A percentile compares a stretch with the other conserved stretches of the same genome.
Evolutionary conservation across 2,329 filamentous ascomycete species (phyloP).

Genomic region (Diaporthe destruens): DNA sequence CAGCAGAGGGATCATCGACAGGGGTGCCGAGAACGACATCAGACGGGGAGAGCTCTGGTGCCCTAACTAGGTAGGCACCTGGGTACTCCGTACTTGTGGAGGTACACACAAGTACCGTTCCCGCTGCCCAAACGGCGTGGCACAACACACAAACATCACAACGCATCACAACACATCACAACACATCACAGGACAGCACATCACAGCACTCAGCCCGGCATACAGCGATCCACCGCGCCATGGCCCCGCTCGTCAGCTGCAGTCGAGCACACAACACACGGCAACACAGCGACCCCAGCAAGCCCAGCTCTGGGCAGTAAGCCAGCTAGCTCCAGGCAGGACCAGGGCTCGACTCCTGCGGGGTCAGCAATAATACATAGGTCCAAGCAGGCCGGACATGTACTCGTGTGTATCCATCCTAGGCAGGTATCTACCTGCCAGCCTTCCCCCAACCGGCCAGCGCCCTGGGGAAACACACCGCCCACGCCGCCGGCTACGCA

Average conservation of each 20-base stretch:
- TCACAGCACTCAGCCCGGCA: background rate
- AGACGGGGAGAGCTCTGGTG: constrained; percentile 16
- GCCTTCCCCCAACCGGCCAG: constrained; percentile 8
- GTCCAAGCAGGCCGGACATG: constrained; percentile 5
- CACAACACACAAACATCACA: constrained; percentile 24
- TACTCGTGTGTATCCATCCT: background rate
- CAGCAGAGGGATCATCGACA: constrained; percentile 21
- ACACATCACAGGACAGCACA: background rate
- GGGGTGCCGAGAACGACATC: constrained; percentile 16
- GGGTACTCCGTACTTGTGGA: no score
- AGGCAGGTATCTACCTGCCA: background rate
- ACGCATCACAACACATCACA: constrained; percentile 3
- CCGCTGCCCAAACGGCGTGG: constrained; percentile 4
- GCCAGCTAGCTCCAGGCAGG: background rate
- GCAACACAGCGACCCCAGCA: background rate
- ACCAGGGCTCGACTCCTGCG: constrained; percentile 4
- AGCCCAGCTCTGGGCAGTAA: background rate
- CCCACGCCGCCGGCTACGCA: constrained; percentile 14
- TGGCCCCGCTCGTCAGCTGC: background rate
- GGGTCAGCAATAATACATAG: background rate
- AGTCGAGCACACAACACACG: background rate
- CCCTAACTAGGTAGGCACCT: background rate
- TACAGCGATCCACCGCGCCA: background rate
- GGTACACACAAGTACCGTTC: constrained; percentile 24
- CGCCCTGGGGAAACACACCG: constrained; percentile 12